Evolutionary conservation across 768 basidiomycete genomes (phyloP).

Genomic region (Panus rudis): DNA sequence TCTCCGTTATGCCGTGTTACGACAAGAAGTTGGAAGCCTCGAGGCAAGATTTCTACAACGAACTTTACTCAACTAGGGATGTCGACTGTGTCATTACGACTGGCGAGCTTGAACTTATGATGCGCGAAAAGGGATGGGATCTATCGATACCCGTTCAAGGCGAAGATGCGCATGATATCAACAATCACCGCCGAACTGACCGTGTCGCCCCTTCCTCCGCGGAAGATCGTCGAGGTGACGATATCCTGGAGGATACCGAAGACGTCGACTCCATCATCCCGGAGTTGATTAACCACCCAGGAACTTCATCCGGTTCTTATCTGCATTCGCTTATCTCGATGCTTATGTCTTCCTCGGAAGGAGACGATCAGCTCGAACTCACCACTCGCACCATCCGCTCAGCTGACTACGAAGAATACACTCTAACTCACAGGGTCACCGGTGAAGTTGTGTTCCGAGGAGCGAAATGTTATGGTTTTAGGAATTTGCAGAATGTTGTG

Average conservation of each 20-base stretch:
- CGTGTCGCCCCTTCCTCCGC: neutral
- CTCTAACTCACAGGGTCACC: slow-evolving; percentile 36
- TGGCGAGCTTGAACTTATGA: slow-evolving; percentile 82
- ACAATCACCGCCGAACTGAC: neutral
- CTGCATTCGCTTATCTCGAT: slow-evolving; percentile 70
- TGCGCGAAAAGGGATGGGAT: slow-evolving; percentile 79
- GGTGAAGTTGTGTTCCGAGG: slow-evolving; percentile 79
- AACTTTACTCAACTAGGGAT: slow-evolving; percentile 76
- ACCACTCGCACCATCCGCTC: slow-evolving; percentile 56
- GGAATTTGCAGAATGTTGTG: slow-evolving; percentile 95
- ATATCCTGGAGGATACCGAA: slow-evolving; percentile 1
- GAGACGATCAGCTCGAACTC: slow-evolving; percentile 32
- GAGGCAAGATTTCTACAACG: slow-evolving; percentile 85
- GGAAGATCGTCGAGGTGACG: too few relatives aligned
- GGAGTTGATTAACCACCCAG: slow-evolving; percentile 69
- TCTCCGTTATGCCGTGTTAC: slow-evolving; percentile 98
- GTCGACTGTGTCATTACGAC: slow-evolving; percentile 98
- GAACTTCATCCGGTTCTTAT: slow-evolving; percentile 90
- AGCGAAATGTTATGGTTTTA: slow-evolving; percentile 94
- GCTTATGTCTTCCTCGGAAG: slow-evolving; percentile 33
- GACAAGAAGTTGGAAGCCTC: slow-evolving; percentile 99
- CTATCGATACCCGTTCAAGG: slow-evolving; percentile 48
- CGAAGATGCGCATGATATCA: slow-evolving; percentile 31
- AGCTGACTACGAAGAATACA: slow-evolving; percentile 74
- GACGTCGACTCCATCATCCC: slow-evolving; percentile 37